A percentile compares a stretch with the other conserved stretches of the same genome.
phyloP scores from a whole-genome alignment of 2,329 filamentous ascomycete species.

The Apiospora koreana region DNA sequence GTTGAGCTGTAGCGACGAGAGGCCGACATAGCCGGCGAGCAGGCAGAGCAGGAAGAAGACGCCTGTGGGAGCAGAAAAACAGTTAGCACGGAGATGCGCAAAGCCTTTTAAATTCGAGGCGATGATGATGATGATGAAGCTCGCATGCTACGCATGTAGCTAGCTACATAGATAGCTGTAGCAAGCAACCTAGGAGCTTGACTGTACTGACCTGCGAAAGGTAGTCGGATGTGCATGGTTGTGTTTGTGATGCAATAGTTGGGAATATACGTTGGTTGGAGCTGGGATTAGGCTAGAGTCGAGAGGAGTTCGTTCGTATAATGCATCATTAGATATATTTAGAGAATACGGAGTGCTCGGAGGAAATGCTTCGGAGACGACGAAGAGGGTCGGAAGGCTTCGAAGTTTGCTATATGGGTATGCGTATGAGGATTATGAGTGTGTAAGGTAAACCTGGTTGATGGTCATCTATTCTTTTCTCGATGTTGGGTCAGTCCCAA shows the following conservation, averaged over 20 bases:
- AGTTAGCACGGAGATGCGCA: neutral
- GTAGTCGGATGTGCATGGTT: conserved; percentile 80
- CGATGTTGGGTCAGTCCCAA: neutral
- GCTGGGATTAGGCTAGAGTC: conserved; percentile 5
- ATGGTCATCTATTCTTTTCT: neutral
- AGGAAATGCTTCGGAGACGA: neutral
- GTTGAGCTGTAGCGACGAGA: conserved; percentile 63
- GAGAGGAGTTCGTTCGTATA: neutral
- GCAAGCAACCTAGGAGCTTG: neutral
- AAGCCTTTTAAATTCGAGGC: neutral
- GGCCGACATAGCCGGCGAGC: conserved; percentile 75
- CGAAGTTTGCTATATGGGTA: neutral
- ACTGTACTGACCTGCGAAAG: conserved; percentile 74
- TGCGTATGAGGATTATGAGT: neutral
- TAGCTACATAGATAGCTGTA: neutral
- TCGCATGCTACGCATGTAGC: too few relatives aligned
- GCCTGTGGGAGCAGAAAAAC: conserved; percentile 45
- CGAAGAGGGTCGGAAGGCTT: neutral
- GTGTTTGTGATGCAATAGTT: neutral
- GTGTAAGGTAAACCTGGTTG: neutral
- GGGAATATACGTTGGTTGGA: neutral
- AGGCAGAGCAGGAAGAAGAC: conserved; percentile 71
- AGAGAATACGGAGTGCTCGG: neutral
- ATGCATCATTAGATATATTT: neutral
- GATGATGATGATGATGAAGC: neutral